Percentiles rank a stretch among this genome's conserved stretches.
Evolutionary conservation across 1,284 basidiomycete species (phyloP).

Genomic region (Anthracocystis setariae): DNA sequence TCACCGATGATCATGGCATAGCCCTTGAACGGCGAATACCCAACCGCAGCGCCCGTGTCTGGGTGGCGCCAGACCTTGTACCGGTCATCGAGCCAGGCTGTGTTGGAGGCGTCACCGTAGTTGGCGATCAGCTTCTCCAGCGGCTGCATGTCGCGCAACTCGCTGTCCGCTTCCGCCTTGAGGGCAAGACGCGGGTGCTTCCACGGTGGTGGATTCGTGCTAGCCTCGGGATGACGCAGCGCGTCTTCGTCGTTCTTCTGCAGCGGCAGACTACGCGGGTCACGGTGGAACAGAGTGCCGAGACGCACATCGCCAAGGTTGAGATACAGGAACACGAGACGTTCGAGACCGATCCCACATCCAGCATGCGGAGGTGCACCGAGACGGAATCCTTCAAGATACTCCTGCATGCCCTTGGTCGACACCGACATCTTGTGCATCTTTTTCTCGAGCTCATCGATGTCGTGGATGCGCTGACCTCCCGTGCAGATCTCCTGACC

Average conservation of each 20-base stretch:
- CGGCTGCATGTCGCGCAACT: conserved; percentile 58
- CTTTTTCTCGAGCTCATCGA: conserved; percentile 56
- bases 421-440: conserved; percentile 57
- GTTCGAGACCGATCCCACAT: conserved; percentile 66
- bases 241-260: conserved; percentile 33
- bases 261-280: conserved; percentile 60
- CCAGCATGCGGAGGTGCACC: conserved; percentile 66
- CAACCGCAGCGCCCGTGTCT: conserved; percentile 71
- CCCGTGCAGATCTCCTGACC: conserved; percentile 68
- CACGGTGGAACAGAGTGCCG: conserved; percentile 65
- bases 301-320: conserved; percentile 65
- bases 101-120: conserved; percentile 74
- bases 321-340: conserved; percentile 66
- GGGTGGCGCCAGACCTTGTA: conserved; percentile 72
- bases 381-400: conserved; percentile 65
- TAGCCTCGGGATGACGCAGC: conserved; percentile 62
- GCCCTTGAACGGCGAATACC: conserved; percentile 69
- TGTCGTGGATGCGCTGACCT: conserved; percentile 64
- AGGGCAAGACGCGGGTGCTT: conserved; percentile 32
- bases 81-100: conserved; percentile 73
- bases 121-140: conserved; percentile 71
- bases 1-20: conserved; percentile 72
- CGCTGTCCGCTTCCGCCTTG: conserved; percentile 32
- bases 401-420: conserved; percentile 61
- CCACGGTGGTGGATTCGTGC: conserved; percentile 61